Percentiles rank a stretch among this genome's conserved stretches.
These are phyloP conservation scores for Botrytis deweyae DNA, from an alignment of 2,329 filamentous ascomycete genomes.

Conservation along the genomic window DNA sequence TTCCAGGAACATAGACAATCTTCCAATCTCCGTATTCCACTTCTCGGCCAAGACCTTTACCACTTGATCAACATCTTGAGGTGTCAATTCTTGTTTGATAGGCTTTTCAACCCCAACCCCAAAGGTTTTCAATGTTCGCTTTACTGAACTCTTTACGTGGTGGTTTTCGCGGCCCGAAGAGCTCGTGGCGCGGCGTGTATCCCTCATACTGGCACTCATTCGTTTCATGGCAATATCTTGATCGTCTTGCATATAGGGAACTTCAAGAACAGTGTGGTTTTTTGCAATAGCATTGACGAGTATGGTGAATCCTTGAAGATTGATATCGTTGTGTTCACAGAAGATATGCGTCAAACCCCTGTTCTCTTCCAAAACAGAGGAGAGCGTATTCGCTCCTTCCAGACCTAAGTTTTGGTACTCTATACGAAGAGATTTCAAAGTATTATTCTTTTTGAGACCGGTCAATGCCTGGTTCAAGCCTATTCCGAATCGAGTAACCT, in stretches of 20 bases:
- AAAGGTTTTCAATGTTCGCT: conserved; percentile 35
- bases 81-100: conserved; percentile 33
- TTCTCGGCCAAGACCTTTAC: conserved; percentile 34
- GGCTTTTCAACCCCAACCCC: conserved; percentile 31
- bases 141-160: conserved; percentile 34
- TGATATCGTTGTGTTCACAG: conserved; percentile 71
- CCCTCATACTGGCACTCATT: conserved; percentile 41
- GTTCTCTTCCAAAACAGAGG: conserved; percentile 67
- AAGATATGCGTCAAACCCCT: conserved; percentile 61
- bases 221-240: conserved; percentile 58
- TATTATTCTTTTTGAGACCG: conserved; percentile 62
- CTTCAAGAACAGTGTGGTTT: conserved; percentile 60
- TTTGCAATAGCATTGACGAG: conserved; percentile 66
- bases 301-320: conserved; percentile 67
- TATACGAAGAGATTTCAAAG: conserved; percentile 61
- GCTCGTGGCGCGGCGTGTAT: conserved; percentile 26
- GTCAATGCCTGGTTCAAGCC: conserved; percentile 65
- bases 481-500: conserved; percentile 66
- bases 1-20: conserved; percentile 36
- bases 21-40: conserved; percentile 37
- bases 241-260: conserved; percentile 63
- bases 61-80: conserved; percentile 38
- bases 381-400: conserved; percentile 67
- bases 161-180: conserved; percentile 27
- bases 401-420: conserved; percentile 68